Percentiles rank a stretch among this genome's conserved stretches.
These are phyloP conservation scores for Saturnispora serradocipensis DNA, from an alignment of 805 yeast species.

Conservation along the genomic window DNA sequence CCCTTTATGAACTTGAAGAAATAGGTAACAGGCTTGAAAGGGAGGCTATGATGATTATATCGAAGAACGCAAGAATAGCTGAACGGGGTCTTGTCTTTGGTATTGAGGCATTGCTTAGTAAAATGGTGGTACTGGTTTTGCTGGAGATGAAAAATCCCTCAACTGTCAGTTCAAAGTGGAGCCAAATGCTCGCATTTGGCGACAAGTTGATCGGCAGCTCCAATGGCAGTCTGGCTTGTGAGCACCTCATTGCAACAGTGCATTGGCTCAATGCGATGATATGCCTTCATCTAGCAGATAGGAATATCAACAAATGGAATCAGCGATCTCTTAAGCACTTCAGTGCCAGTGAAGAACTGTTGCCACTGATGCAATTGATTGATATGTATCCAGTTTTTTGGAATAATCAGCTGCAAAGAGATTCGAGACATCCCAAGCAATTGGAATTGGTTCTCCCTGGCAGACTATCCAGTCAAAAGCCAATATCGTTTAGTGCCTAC, in stretches of 20 bases:
- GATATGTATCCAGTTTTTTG: slow-evolving; percentile 6
- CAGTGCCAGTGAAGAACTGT: neutral
- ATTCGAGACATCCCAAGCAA: neutral
- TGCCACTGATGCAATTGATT: slow-evolving; percentile 2
- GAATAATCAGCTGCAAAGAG: slow-evolving; percentile 3
- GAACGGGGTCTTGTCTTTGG: slow-evolving; percentile 1
- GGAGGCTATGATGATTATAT: neutral
- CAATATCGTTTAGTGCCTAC: neutral
- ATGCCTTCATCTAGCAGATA: neutral
- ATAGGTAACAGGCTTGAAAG: neutral
- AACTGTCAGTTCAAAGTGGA: neutral
- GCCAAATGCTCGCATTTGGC: neutral
- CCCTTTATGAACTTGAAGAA: neutral
- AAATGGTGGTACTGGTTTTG: neutral
- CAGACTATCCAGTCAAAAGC: neutral
- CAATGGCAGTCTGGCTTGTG: neutral
- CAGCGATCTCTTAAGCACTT: slow-evolving; percentile 1
- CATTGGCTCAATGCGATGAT: slow-evolving; percentile 1
- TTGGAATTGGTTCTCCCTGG: slow-evolving; percentile 5
- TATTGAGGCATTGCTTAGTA: neutral
- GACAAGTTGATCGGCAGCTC: neutral
- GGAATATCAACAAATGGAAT: neutral
- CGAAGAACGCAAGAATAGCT: neutral
- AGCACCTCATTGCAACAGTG: neutral
- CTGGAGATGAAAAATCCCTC: neutral